Evolutionary conservation across 148 eudicot species (phyloP), one percentile per base, ranked within the genome.

Genomic region (Persicaria tinctoria): DNA sequence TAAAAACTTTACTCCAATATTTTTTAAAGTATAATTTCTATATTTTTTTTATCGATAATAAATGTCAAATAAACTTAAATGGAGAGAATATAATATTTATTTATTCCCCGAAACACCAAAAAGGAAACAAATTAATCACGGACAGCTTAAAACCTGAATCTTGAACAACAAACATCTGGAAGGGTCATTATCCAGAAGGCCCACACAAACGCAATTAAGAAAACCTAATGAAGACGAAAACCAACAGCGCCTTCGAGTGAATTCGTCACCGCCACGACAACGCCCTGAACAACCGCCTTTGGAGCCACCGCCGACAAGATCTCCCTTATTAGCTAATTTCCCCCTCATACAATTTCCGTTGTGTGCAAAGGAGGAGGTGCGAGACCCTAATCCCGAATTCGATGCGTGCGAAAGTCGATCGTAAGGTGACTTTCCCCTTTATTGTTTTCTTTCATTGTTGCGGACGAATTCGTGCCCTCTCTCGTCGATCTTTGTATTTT

Each of bases 271-370:
- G 68, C n/a, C 45, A 27, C 46, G 2, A 11, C 68, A 12, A 63
- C 68, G 68, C 45, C 16, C 68, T 63, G 41, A 32, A 32, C 68
- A 63, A 63, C 68, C 68, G 63, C 63, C 63, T 57, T 57, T 17
- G 10, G 17, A 18, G 14, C 68, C 68, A 60, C 68, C 68, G 70
- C 70, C 18, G 70, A 66, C 70, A 66, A 14, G 47, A 66, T 4
- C 41, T 38, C 18, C 46, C 70, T 64, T 32, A 1, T 6, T 41
- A 12, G 13, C 70, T 41, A 46, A 6, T 46, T 12, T 0, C 53
- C 9, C 53, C 53, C 12, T 50, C 53, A n/a, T 41, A 41, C 70
- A 66, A 13, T 66, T 41, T 17, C 13, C 70, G 48, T 13, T 38
- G 14, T 13, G 44, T 66, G 17, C 47, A 32, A 32, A 32, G n/a